Base-by-base conservation (phyloP, 2,329 filamentous ascomycete genomes). In the Pseudogymnoascus sp. region DNA sequence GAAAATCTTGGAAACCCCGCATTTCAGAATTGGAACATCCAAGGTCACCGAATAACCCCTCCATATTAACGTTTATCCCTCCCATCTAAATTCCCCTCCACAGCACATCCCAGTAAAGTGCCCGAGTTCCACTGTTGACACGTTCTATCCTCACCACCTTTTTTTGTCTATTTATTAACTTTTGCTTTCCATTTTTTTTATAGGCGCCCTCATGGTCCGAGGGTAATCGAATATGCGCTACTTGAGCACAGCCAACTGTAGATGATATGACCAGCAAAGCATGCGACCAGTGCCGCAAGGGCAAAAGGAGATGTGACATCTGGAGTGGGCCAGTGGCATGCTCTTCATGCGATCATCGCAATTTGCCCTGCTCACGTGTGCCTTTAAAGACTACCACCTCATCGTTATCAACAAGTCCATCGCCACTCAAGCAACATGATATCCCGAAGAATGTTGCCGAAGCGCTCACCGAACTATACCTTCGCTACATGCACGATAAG, bases 381-480 rank as follows among this genome's bases (percentile, higher is more conserved):
- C 42, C 42, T 26, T 21, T 21, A 47, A 26, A 15, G 1, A 26
- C 11, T 26, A 8, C 11, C 11, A 13, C 5, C 11, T 47, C 42
- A 6, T 11, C 42, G 42, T 7, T 26, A 47, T 47, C 42, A n/a
- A n/a, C 42, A 26, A 47, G 21, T 26, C 42, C 11, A 26, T 26
- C 42, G 21, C 21, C 13, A 19, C 42, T 47, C 42, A 47, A 23
- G 6, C 21, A 47, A 47, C 19, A 47, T 23, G 40, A 44, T 47
- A 47, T 47, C 21, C 42, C 42, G 13, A 26, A 47, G 21, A 26
- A 26, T n/a, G 42, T 47, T 47, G 21, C 42, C 4, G 21, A 23
- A 26, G n/a, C 42, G 21, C 64, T 68, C 28, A 67, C 71, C 17
- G 72, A 75, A 17, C 67, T 69, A 3, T 72, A 75, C 31, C 44